Evolutionary conservation across 345 rosid genomes (phyloP).

Genomic region (Sisymbrium altissimum): DNA sequence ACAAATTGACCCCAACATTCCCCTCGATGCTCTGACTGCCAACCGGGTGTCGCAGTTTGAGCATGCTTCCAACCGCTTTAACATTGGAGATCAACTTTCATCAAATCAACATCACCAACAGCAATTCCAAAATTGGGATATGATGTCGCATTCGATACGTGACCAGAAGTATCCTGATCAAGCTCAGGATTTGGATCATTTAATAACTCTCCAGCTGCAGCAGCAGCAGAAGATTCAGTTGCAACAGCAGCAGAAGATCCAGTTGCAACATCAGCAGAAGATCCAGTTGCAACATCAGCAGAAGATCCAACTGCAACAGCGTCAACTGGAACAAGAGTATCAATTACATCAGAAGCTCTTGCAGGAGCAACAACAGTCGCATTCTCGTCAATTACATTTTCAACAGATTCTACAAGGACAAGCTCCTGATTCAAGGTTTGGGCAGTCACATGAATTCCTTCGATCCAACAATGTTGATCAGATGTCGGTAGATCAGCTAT

Average conservation of each 20-base stretch:
- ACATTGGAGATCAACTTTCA: slow-evolving; percentile 35
- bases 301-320: slow-evolving; percentile 40
- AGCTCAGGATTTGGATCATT: slow-evolving; percentile 36
- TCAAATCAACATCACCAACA: slow-evolving; percentile 39
- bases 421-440: slow-evolving; percentile 51
- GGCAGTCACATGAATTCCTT: slow-evolving; percentile 41
- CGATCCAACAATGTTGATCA: slow-evolving; percentile 30
- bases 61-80: slow-evolving; percentile 34
- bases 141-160: slow-evolving; percentile 23
- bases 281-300: slow-evolving; percentile 39
- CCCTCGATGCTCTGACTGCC: slow-evolving; percentile 36
- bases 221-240: slow-evolving; percentile 35
- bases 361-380: slow-evolving; percentile 47
- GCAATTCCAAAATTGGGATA: slow-evolving; percentile 34
- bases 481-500: slow-evolving; percentile 35
- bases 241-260: slow-evolving; percentile 35
- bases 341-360: slow-evolving; percentile 36
- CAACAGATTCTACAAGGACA: slow-evolving; percentile 66
- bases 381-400: slow-evolving; percentile 57
- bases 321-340: slow-evolving; percentile 36
- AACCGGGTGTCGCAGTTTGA: slow-evolving; percentile 36
- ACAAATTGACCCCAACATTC: slow-evolving; percentile 21
- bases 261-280: slow-evolving; percentile 35
- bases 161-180: slow-evolving; percentile 29
- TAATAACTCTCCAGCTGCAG: slow-evolving; percentile 38